These are phyloP conservation scores for Lachancea lanzarotensis DNA, from an alignment of 805 yeast species.

Conservation along the genomic window DNA sequence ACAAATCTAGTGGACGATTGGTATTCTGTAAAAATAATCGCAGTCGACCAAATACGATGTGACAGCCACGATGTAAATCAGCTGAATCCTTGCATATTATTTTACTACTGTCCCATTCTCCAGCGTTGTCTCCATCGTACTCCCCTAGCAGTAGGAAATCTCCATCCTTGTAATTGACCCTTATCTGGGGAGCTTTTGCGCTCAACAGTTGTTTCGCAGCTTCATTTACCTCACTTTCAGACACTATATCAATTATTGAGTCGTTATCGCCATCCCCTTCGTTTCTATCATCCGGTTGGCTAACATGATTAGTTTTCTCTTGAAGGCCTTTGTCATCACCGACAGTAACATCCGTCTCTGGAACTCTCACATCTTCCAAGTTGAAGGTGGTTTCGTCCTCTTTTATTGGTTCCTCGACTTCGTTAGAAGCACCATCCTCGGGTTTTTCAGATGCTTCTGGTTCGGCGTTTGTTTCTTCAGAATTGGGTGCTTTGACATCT, in stretches of 20 bases:
- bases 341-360: slow-evolving; percentile 7
- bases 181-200: slow-evolving; percentile 15
- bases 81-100: slow-evolving; percentile 18
- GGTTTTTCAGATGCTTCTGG: too few relatives aligned
- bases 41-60: slow-evolving; percentile 18
- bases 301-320: background rate
- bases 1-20: slow-evolving; percentile 20
- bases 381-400: slow-evolving; percentile 9
- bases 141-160: slow-evolving; percentile 21
- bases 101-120: slow-evolving; percentile 8
- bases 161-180: slow-evolving; percentile 19
- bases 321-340: slow-evolving; percentile 7
- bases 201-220: slow-evolving; percentile 22
- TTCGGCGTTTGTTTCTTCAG: too few relatives aligned
- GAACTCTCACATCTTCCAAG: background rate
- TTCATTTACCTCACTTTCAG: slow-evolving; percentile 15
- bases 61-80: slow-evolving; percentile 15
- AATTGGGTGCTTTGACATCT: too few relatives aligned
- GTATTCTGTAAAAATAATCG: slow-evolving; percentile 22
- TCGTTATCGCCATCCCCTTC: slow-evolving; percentile 2
- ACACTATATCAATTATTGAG: slow-evolving; percentile 10
- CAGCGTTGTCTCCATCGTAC: slow-evolving; percentile 10
- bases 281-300: background rate
- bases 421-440: background rate
- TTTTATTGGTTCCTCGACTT: background rate